These are phyloP conservation scores for Petrea volubilis DNA, from an alignment of 257 asterid species.

Conservation along the genomic window DNA sequence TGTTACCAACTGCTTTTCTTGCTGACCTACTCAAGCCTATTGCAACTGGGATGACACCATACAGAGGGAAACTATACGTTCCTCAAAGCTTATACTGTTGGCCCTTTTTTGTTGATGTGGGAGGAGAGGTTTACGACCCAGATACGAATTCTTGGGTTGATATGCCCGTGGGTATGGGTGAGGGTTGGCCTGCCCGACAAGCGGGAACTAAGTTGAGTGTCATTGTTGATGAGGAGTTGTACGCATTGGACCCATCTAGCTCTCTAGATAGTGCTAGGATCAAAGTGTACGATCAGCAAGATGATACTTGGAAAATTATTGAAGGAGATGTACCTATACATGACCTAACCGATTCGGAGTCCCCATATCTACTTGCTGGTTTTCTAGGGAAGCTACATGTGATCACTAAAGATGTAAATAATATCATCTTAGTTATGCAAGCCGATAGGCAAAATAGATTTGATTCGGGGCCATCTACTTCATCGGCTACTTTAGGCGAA, in stretches of 20 bases:
- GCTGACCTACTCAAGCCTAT: conserved; percentile 92
- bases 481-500: conserved; percentile 39
- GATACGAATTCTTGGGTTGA: conserved; percentile 81
- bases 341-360: conserved; percentile 62
- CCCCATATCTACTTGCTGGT: conserved; percentile 79
- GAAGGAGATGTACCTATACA: conserved; percentile 81
- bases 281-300: conserved; percentile 78
- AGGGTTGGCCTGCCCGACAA: conserved; percentile 97
- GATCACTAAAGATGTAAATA: conserved; percentile 67
- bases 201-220: conserved; percentile 88
- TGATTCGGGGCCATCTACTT: conserved; percentile 39
- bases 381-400: conserved; percentile 81
- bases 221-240: conserved; percentile 76
- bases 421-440: conserved; percentile 67
- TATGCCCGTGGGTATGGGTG: conserved; percentile 96
- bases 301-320: conserved; percentile 77
- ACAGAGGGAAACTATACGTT: conserved; percentile 78
- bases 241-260: conserved; percentile 82
- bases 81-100: conserved; percentile 92
- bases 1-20: conserved; percentile 81
- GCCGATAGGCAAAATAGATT: conserved; percentile 54
- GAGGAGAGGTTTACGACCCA: conserved; percentile 94
- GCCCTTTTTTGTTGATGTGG: conserved; percentile 95
- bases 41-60: conserved; percentile 90
- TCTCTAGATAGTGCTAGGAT: conserved; percentile 75